Conservation (phyloP, 495 filamentous ascomycete species). For the Penicillium odoratum region DNA sequence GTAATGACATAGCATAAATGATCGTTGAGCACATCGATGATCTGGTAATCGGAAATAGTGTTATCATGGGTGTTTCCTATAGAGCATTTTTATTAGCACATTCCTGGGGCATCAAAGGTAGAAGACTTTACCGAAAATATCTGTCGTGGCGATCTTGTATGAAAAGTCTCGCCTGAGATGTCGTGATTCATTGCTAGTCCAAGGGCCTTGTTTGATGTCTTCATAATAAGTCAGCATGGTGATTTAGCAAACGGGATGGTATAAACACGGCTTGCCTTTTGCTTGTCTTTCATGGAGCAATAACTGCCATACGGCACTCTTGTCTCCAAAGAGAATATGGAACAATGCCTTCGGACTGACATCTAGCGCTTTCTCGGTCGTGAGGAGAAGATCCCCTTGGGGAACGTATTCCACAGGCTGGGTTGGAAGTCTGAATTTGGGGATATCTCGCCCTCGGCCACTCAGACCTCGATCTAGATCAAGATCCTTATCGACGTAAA, state of each 20-base stretch:
- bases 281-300: conserved; percentile 85
- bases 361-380: conserved; percentile 75
- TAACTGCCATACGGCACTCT: conserved; percentile 88
- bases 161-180: conserved; percentile 74
- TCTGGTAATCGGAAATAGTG: conserved; percentile 74
- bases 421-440: conserved; percentile 81
- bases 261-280: conserved; percentile 45
- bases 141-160: conserved; percentile 70
- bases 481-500: conserved; percentile 63
- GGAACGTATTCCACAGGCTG: conserved; percentile 83
- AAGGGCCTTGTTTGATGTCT: conserved; percentile 81
- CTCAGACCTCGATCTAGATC: conserved; percentile 47
- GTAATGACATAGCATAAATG: conserved; percentile 95
- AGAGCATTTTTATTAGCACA: conserved; percentile 9
- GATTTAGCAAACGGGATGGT: background rate
- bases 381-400: conserved; percentile 68
- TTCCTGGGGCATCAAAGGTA: background rate
- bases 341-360: conserved; percentile 91
- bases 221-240: conserved; percentile 19
- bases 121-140: conserved; percentile 58
- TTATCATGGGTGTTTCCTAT: conserved; percentile 53
- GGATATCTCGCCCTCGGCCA: conserved; percentile 52
- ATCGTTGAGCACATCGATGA: conserved; percentile 89
- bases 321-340: conserved; percentile 94
- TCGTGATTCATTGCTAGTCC: conserved; percentile 67